Conservation (phyloP, 768 basidiomycete genomes). For the Gyrodon lividus region DNA sequence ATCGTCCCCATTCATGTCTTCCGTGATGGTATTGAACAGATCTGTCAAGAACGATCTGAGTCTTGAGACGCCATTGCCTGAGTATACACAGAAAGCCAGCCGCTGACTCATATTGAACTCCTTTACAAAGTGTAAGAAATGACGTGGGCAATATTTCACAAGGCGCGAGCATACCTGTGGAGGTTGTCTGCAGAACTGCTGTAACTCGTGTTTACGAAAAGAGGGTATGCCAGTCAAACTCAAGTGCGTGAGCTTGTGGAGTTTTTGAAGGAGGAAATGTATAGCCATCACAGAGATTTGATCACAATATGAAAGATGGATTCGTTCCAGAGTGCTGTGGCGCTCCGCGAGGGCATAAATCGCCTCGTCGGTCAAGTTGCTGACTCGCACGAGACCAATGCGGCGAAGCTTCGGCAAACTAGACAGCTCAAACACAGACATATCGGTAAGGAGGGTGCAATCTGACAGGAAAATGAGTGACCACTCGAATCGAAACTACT, state of each 20-base stretch:
- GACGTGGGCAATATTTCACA: not conserved
- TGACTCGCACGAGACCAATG: constrained; percentile 92
- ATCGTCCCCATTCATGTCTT: constrained; percentile 60
- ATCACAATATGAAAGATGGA: constrained; percentile 97
- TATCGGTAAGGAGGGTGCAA: constrained; percentile 84
- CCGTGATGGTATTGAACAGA: constrained; percentile 72
- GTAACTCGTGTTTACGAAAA: constrained; percentile 81
- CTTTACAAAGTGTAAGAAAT: constrained; percentile 38
- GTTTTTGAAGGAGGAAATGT: constrained; percentile 82
- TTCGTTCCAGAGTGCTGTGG: constrained; percentile 85
- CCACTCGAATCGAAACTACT: not conserved
- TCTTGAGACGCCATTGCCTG: constrained; percentile 83
- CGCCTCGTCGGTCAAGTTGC: constrained; percentile 90
- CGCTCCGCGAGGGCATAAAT: constrained; percentile 86
- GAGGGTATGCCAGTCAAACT: constrained; percentile 96
- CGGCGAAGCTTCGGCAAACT: constrained; percentile 86
- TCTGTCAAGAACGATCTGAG: constrained; percentile 78
- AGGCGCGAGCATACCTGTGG: constrained; percentile 60
- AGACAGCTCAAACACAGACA: constrained; percentile 91
- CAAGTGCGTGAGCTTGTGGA: constrained; percentile 91
- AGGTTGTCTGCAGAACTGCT: constrained; percentile 85
- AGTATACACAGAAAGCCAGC: constrained; percentile 93
- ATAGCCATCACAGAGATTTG: constrained; percentile 91
- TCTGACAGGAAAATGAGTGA: constrained; percentile 44
- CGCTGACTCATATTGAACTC: constrained; percentile 92